A percentile compares a stretch with the other conserved stretches of the same genome.
These are phyloP conservation scores for Fusarium newnesense DNA, from an alignment of 2,329 filamentous ascomycete species.

Conservation along the genomic window DNA sequence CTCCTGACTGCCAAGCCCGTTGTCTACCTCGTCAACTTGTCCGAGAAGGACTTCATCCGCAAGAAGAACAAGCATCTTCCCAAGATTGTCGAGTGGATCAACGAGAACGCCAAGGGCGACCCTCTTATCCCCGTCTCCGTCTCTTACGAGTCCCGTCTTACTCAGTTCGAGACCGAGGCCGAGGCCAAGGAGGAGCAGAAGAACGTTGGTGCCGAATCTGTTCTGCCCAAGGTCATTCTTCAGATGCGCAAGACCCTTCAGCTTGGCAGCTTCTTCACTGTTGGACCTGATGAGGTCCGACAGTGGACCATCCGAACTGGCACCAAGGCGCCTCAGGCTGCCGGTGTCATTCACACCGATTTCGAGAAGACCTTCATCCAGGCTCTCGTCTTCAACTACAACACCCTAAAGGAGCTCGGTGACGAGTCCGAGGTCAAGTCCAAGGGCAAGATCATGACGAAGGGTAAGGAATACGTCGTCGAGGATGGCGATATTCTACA, in stretches of 20 bases:
- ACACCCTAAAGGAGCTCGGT: conserved; percentile 81
- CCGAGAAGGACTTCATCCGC: conserved; percentile 95
- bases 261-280: conserved; percentile 97
- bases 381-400: conserved; percentile 92
- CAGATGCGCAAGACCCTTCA: conserved; percentile 94
- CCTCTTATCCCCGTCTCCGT: conserved; percentile 95
- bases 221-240: conserved; percentile 88
- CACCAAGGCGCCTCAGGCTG: conserved; percentile 96
- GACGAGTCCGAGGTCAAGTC: conserved; percentile 90
- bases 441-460: conserved; percentile 97
- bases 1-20: conserved; percentile 96
- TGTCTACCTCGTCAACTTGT: conserved; percentile 96
- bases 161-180: conserved; percentile 79
- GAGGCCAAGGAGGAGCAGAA: conserved; percentile 89
- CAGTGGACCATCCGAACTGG: conserved; percentile 98
- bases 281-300: conserved; percentile 92
- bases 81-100: conserved; percentile 95
- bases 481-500: conserved; percentile 85
- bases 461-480: conserved; percentile 96
- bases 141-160: conserved; percentile 90
- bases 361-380: conserved; percentile 99
- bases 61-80: conserved; percentile 99
- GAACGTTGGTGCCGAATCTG: conserved; percentile 85
- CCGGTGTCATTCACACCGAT: conserved; percentile 97
- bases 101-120: conserved; percentile 86